Conservation (phyloP, 176 grass and related monocot genomes). For the Oryza officinalis region DNA sequence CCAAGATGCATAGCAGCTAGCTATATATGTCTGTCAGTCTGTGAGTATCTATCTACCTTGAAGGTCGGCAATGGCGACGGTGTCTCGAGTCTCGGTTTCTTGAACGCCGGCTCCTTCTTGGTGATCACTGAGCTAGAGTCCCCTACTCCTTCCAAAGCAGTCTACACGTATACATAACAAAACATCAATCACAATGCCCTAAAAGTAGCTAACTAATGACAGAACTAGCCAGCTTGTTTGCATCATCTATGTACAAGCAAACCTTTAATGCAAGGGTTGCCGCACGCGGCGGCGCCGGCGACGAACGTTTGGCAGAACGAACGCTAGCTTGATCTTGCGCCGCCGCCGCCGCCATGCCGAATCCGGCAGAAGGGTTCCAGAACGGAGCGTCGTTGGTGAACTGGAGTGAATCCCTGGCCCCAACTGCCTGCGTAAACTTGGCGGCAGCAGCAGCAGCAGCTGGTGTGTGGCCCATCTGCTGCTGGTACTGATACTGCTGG, state of each 20-base stretch:
- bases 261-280: slow-evolving; percentile 37
- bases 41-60: slow-evolving; percentile 45
- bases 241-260: neutral
- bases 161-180: neutral
- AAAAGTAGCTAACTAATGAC: neutral
- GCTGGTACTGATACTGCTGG: slow-evolving; percentile 53
- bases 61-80: slow-evolving; percentile 73
- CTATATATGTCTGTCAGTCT: too few species aligned
- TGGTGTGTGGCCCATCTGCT: slow-evolving; percentile 37
- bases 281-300: neutral
- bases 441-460: neutral
- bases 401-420: slow-evolving; percentile 43
- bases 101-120: slow-evolving; percentile 50
- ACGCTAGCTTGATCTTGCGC: neutral
- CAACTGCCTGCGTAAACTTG: slow-evolving; percentile 4
- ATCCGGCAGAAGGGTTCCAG: slow-evolving; percentile 55
- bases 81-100: slow-evolving; percentile 54
- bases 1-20: neutral
- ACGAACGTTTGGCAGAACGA: slow-evolving; percentile 2
- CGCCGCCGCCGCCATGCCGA: slow-evolving; percentile 1
- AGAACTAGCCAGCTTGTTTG: neutral
- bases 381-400: slow-evolving; percentile 64
- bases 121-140: slow-evolving; percentile 40
- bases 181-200: slow-evolving; percentile 1
- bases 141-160: slow-evolving; percentile 41